These are phyloP conservation scores for Carex sylvatica DNA, from an alignment of 202 grass and related monocot species.

Conservation along the genomic window DNA sequence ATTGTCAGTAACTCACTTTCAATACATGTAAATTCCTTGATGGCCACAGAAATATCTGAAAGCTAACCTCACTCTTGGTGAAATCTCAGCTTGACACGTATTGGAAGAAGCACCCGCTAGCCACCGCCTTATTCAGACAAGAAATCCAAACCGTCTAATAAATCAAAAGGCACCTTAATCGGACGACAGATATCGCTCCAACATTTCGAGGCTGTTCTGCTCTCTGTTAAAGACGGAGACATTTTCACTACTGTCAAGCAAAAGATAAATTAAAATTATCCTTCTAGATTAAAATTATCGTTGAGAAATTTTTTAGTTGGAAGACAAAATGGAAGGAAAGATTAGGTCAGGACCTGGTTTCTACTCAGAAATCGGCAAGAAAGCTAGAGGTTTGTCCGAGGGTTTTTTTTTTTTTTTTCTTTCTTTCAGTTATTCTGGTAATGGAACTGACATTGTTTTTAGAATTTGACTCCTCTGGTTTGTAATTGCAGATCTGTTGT, in stretches of 20 bases:
- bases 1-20: neutral
- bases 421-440: neutral
- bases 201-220: neutral
- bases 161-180: neutral
- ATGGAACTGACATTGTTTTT: neutral
- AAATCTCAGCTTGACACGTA: slow-evolving; percentile 18
- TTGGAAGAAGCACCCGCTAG: neutral
- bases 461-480: slow-evolving; percentile 1
- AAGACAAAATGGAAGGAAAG: slow-evolving; percentile 24
- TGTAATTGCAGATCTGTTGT: slow-evolving; percentile 61
- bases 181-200: neutral
- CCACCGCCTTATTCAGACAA: neutral
- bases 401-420: too few relatives aligned
- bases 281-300: neutral
- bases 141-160: neutral
- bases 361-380: slow-evolving; percentile 81
- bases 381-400: slow-evolving; percentile 51
- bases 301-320: neutral
- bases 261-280: neutral
- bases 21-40: too few relatives aligned
- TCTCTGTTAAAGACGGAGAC: neutral
- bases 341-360: slow-evolving; percentile 54
- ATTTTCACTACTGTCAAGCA: neutral
- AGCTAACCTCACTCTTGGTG: neutral
- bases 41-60: neutral